phyloP scores from a whole-genome alignment of 768 basidiomycete genomes.

The Macrolepiota fuliginosa region DNA sequence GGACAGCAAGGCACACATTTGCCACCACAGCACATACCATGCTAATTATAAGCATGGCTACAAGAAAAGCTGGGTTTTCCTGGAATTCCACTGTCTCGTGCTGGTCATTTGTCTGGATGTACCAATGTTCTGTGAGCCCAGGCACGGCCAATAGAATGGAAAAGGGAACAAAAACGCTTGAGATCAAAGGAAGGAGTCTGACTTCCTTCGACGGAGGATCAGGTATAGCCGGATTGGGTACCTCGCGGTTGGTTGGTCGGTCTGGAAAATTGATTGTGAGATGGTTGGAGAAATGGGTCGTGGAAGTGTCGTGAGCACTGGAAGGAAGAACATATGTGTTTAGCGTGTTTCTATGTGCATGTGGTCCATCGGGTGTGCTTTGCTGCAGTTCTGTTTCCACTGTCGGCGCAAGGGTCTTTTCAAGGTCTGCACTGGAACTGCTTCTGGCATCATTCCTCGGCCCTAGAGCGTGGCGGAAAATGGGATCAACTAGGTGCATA shows the following conservation, averaged over 20 bases:
- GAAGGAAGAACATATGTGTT: background rate
- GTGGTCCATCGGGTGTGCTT: background rate
- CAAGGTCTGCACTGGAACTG: background rate
- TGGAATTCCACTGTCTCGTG: conserved; percentile 40
- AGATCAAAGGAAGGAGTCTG: conserved; percentile 61
- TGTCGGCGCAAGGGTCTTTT: background rate
- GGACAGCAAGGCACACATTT: conserved; percentile 60
- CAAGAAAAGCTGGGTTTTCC: conserved; percentile 55
- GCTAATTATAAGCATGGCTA: conserved; percentile 61
- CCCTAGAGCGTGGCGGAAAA: background rate
- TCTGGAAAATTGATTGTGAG: background rate
- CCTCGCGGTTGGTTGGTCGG: background rate
- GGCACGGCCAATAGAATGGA: conserved; percentile 83
- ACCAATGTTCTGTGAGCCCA: conserved; percentile 75
- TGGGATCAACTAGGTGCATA: background rate
- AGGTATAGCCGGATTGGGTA: conserved; percentile 24
- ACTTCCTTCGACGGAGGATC: conserved; percentile 34
- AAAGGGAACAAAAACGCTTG: conserved; percentile 70
- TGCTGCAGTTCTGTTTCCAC: background rate
- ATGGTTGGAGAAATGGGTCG: background rate
- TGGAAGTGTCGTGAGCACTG: background rate
- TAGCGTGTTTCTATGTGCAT: background rate
- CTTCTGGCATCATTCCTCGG: background rate
- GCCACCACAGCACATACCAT: conserved; percentile 68
- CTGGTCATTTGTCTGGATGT: conserved; percentile 51